Evolutionary conservation across 495 filamentous ascomycete genomes (phyloP), one percentile per base, ranked within the genome.

Genomic region (Tuber brumale): DNA sequence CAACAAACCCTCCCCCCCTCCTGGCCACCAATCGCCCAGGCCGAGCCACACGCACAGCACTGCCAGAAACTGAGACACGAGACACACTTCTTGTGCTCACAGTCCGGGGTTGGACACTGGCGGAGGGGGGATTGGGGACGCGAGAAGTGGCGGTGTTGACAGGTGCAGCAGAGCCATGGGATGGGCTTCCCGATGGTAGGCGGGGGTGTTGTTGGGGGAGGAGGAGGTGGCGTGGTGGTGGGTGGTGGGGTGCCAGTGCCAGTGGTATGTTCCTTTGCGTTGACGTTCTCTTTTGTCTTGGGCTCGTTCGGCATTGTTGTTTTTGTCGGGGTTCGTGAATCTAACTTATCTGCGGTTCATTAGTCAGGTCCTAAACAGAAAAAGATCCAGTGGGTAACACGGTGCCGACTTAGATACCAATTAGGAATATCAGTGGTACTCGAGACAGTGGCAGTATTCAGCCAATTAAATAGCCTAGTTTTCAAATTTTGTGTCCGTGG

Each of bases 31-130:
- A 35, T 19, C 57, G 16, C 27, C 57, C 57, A 66, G 27, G 57
- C 3, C 27, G 27, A 12, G 3, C 57, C 57, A 12, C 57, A 66
- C 27, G 57, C 6, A 14, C 57, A 66, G 57, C 57, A 66, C 57
- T 66, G 57, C 57, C 57, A 66, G 57, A 66, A 66, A 27, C 57
- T 66, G 27, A 66, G 57, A 27, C 57, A 66, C 27, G 57, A 66
- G 57, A 35, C 16, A 12, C 57, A 66, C 27, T 19, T 66, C 14
- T 1, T 35, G 57, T 66, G 57, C 27, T 12, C 18, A 27, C 57
- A 66, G 57, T 35, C 57, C 31, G 57, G 57, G 27, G 57, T 66
- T 27, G 57, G 57, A 27, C 57, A 66, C 31, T 66, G 57, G 57
- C 57, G 57, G 12, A 66, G 57, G 57, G 27, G 57, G 27, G 57